phyloP scores from a whole-genome alignment of 495 filamentous ascomycete genomes.

The Saxophila tyrrhenica region DNA sequence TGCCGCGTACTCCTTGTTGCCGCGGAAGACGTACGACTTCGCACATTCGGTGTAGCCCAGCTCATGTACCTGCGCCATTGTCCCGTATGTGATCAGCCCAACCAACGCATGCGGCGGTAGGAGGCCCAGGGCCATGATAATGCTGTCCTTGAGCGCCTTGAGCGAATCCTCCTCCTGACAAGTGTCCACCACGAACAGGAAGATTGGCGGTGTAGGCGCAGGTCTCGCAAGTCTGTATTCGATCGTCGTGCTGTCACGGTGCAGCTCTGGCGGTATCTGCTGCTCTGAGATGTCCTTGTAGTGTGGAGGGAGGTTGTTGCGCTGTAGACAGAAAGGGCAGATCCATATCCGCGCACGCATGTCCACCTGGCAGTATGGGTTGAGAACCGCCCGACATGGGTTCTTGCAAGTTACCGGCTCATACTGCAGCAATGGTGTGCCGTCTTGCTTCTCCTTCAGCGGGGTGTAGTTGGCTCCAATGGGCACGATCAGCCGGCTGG shows the following conservation, averaged over 20 bases:
- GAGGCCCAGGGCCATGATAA: constrained; percentile 94
- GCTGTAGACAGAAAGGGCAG: constrained; percentile 93
- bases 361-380: constrained; percentile 96
- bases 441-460: constrained; percentile 83
- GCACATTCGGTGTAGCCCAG: constrained; percentile 96
- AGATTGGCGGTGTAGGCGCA: constrained; percentile 88
- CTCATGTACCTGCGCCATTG: constrained; percentile 97
- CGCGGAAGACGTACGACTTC: constrained; percentile 99
- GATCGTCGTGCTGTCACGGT: constrained; percentile 88
- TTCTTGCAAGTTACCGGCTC: constrained; percentile 96
- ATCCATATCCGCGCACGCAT: constrained; percentile 93
- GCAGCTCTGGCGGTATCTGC: constrained; percentile 89
- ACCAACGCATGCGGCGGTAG: constrained; percentile 89
- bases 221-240: constrained; percentile 92
- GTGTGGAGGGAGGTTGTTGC: constrained; percentile 89
- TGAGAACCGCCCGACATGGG: constrained; percentile 91
- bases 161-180: constrained; percentile 98
- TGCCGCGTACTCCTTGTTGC: constrained; percentile 90
- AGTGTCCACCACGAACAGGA: constrained; percentile 95
- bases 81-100: constrained; percentile 89
- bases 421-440: constrained; percentile 76
- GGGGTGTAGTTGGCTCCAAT: constrained; percentile 96
- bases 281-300: constrained; percentile 98
- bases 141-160: constrained; percentile 86
- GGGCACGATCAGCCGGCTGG: constrained; percentile 89